A percentile compares a stretch with the other conserved stretches of the same genome.
phyloP scores from a whole-genome alignment of 1,139 yeast genomes.

The Suzukiozyma palmioleophila region DNA sequence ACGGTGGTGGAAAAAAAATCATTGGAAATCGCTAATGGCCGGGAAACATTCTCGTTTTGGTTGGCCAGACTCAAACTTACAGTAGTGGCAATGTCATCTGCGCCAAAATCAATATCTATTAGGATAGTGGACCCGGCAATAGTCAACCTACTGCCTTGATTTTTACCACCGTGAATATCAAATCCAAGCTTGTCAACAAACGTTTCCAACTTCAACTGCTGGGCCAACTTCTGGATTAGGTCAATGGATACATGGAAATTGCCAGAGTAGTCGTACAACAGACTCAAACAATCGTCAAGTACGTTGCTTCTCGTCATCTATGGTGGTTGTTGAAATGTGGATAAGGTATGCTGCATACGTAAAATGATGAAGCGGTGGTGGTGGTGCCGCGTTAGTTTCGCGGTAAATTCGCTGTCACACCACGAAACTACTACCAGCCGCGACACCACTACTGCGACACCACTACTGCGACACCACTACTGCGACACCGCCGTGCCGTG shows the following conservation, averaged over 20 bases:
- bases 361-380: no score
- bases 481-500: no score
- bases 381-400: no score
- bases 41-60: conserved; percentile 10
- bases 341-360: no score
- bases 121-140: conserved; percentile 42
- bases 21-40: conserved; percentile 6
- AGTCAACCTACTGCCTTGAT: conserved; percentile 26
- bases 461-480: no score
- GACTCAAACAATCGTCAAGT: conserved; percentile 25
- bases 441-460: no score
- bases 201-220: conserved; percentile 39
- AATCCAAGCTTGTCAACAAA: conserved; percentile 38
- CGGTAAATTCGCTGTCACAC: no score
- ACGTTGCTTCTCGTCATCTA: conserved; percentile 15
- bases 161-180: conserved; percentile 13
- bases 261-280: conserved; percentile 29
- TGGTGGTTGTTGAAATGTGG: no score
- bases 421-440: no score
- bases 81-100: conserved; percentile 20
- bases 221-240: conserved; percentile 37
- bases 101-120: conserved; percentile 39
- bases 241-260: conserved; percentile 35
- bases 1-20: conserved; percentile 3
- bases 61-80: conserved; percentile 25